phyloP scores from a whole-genome alignment of 805 yeast genomes.

The Monosporozyma servazzii region DNA sequence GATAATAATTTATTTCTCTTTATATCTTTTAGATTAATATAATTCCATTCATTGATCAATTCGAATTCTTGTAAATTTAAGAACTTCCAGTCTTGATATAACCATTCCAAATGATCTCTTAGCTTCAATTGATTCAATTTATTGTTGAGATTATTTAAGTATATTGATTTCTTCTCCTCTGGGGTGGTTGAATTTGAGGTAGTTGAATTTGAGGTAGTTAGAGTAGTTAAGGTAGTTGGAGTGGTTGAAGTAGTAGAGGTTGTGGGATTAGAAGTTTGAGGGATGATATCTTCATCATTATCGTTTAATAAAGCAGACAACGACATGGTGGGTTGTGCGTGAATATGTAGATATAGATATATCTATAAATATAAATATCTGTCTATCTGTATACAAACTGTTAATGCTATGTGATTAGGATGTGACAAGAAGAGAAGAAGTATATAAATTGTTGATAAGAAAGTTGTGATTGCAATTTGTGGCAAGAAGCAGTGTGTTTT shows the following conservation, averaged over 20 bases:
- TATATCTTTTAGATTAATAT: not conserved
- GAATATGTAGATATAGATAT: too few species aligned
- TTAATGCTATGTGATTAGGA: too few species aligned
- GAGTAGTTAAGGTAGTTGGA: not conserved
- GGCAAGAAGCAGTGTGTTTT: not conserved
- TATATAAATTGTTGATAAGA: too few species aligned
- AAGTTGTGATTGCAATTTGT: too few species aligned
- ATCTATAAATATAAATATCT: too few species aligned
- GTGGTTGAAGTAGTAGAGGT: not conserved
- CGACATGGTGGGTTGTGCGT: constrained; percentile 15
- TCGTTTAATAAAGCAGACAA: constrained; percentile 24
- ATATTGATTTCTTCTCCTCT: not conserved
- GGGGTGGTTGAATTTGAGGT: not conserved
- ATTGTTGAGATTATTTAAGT: constrained; percentile 10
- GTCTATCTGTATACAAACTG: too few species aligned
- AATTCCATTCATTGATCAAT: constrained; percentile 26
- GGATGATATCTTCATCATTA: constrained; percentile 16
- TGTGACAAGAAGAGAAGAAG: too few species aligned
- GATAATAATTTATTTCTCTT: not conserved
- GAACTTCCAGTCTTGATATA: constrained; percentile 30
- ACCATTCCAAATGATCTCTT: constrained; percentile 20
- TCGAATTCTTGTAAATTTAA: constrained; percentile 30
- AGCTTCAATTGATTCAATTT: constrained; percentile 14
- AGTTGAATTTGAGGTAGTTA: not conserved
- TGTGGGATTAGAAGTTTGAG: not conserved